Base-by-base conservation (phyloP, 2,329 filamentous ascomycete genomes). In the Ophiostoma ulmi region DNA sequence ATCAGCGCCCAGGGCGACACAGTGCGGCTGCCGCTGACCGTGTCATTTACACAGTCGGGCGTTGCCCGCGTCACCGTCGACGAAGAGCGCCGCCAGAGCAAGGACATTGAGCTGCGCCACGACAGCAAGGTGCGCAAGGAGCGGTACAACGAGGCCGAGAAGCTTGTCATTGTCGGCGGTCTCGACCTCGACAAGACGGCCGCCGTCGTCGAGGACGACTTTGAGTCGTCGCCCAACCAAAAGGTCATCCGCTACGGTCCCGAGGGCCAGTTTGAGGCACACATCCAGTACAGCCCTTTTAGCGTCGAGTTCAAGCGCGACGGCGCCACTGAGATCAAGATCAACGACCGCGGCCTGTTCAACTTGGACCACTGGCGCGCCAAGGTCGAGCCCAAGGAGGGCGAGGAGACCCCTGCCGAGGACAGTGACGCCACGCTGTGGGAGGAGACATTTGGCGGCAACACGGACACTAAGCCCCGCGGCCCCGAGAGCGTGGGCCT, bases 281-380 rank as follows among this genome's bases (percentile, higher is more conserved):
- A 94, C 75, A 91, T 99, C 78, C 89, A 86, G 68, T 92, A 96
- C 76, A 85, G 88, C 1, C 95, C 95, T 0, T 96, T 98, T 74
- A 85, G 85, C 52, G 86, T 98, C 69, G 91, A 97, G 67, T 99
- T 99, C 78, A 90, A 91, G 80, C 86, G 94, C 64, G 91, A 95
- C 75, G 93, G 91, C 0, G 83, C 87, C 74, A 90, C 90, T 0
- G 93, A 98, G 73, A 85, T 99, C 79, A 92, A 90, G 77, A 85
- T 99, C 80, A 99, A 99, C 77, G 90, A 94, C 75, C 88, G 90
- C n/a, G 94, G 94, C 0, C 82, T 96, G 73, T 79, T 99, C 79
- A 99, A 98, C 77, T 81, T 98, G 78, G 95, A 99, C 79, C 95
- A 99, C 78, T 99, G 95, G 95, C 86, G 95, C 72, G 86, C 90